phyloP scores from a whole-genome alignment of 2,329 filamentous ascomycete species.

The Colletotrichum sp. region DNA sequence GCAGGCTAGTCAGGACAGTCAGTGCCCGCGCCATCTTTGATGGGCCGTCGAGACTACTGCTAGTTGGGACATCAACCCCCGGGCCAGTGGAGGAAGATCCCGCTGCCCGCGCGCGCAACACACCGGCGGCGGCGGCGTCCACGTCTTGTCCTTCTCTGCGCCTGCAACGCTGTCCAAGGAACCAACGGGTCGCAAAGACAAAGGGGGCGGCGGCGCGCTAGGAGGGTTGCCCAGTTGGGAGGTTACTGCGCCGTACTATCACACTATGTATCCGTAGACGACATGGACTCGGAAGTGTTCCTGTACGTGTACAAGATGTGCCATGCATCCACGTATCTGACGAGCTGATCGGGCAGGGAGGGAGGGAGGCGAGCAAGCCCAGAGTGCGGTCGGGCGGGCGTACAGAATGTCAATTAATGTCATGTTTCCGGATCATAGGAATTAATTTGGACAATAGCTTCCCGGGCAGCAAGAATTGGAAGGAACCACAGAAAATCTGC shows the following conservation, averaged over 20 bases:
- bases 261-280: neutral
- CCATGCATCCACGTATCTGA: neutral
- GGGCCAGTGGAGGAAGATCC: slow-evolving; percentile 5
- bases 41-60: neutral
- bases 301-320: neutral
- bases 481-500: neutral
- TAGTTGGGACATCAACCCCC: neutral
- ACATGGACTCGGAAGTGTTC: neutral
- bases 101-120: slow-evolving; percentile 4
- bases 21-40: neutral
- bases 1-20: slow-evolving; percentile 1
- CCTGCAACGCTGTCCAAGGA: slow-evolving; percentile 3
- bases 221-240: neutral
- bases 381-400: neutral
- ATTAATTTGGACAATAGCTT: neutral
- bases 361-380: neutral
- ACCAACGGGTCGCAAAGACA: neutral
- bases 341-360: neutral
- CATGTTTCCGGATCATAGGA: neutral
- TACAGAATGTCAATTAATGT: neutral
- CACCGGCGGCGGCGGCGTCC: neutral
- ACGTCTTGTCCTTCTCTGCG: neutral
- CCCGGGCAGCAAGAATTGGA: neutral
- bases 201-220: neutral
- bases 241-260: neutral